phyloP scores from a whole-genome alignment of 177 flowering plant species.

The Vitis hybrid region DNA sequence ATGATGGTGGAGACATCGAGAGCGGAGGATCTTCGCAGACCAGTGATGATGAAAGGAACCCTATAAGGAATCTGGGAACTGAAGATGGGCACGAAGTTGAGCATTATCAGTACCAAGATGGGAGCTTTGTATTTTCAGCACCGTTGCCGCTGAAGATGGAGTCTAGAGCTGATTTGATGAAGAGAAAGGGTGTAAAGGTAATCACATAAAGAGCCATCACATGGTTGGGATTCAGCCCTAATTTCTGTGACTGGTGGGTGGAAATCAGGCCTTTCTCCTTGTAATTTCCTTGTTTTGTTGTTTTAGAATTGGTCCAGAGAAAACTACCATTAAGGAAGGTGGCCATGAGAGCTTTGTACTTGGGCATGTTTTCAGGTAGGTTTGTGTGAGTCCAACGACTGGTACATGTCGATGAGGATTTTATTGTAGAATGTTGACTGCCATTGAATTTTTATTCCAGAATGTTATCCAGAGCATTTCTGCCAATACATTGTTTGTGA shows the following conservation, averaged over 20 bases:
- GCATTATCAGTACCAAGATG: constrained; percentile 19
- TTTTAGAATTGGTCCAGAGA: no score
- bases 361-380: no score
- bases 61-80: constrained; percentile 17
- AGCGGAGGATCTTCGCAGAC: constrained; percentile 31
- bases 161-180: constrained; percentile 37
- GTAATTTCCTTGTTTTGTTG: no score
- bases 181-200: constrained; percentile 29
- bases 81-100: constrained; percentile 21
- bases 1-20: constrained; percentile 37
- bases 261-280: no score
- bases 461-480: no score
- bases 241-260: background rate
- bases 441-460: no score
- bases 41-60: constrained; percentile 36
- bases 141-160: constrained; percentile 73
- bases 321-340: no score
- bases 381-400: no score
- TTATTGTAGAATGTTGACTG: no score
- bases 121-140: constrained; percentile 43
- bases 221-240: background rate
- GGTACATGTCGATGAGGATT: no score
- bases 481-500: no score
- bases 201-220: background rate
- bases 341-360: no score